Base-by-base conservation (phyloP, 2,329 filamentous ascomycete species). In the Cercospora sp. region DNA sequence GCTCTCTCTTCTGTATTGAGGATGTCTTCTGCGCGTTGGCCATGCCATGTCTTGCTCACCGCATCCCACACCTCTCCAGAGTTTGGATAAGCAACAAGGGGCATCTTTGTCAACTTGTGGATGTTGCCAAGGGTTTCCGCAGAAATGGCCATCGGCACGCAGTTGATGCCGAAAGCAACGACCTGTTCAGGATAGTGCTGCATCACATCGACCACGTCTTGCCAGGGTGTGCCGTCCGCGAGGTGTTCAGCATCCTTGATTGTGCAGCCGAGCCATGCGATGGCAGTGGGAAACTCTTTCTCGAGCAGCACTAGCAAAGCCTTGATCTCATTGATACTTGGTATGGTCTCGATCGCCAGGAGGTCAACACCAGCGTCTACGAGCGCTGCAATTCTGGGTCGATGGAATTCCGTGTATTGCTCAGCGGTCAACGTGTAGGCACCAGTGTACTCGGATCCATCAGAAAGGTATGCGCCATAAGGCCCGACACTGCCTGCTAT, bases 21-120 rank as follows among this genome's bases (percentile, higher is more conserved):
- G 26, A 73, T 68, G 3, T 72, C 71, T 34, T 71, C 69, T 10
- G 72, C 67, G 21, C 69, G 66, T 28, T 64, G 28, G 8, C 77
- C 76, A 49, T 71, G 67, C 78, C 78, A 80, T 24, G 69, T 74
- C 63, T 82, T 77, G 10, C 73, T 79, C 63, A 73, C 73, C 5
- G 82, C 81, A 74, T 84, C 80, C 78, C 80, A 85, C 28, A 74
- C 73, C 72, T 84, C 83, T 2, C 83, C 83, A 3, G 81, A 83
- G 61, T 85, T 84, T 0, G 82, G 81, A 73, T 84, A 84, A 32
- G 69, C 71, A 3, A 72, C 43, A 49, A 82, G 68, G 9, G 79
- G 77, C 60, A 79, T 76, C 30, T 72, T 70, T 21, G 80, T 78
- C 28, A 76, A 59, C 16, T 71, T 66, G 16, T 66, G 69, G 32